Evolutionary conservation across 169 alveolate species (phyloP).

Genomic region (Ichthyophthirius multifiliis): DNA sequence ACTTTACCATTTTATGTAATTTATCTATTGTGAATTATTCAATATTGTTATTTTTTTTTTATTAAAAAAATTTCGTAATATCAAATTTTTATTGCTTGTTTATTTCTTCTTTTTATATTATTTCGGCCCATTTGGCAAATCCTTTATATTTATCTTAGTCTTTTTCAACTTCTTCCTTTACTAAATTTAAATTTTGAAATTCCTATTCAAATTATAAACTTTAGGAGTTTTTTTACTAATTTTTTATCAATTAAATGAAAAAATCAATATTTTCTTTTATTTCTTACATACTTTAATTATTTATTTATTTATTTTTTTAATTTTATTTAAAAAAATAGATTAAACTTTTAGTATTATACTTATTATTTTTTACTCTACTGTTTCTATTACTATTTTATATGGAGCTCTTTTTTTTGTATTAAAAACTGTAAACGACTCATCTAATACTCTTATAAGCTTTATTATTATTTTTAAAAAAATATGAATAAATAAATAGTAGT

Average conservation of each 20-base stretch:
- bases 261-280: neutral
- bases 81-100: neutral
- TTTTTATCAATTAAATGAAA: neutral
- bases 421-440: constrained; percentile 33
- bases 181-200: neutral
- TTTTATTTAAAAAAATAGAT: neutral
- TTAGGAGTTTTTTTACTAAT: neutral
- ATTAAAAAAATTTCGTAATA: too few relatives aligned
- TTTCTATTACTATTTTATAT: constrained; percentile 61
- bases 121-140: constrained; percentile 14
- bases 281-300: neutral
- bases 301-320: neutral
- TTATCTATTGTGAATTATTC: neutral
- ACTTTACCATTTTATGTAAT: neutral
- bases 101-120: neutral
- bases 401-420: constrained; percentile 77
- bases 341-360: too few relatives aligned
- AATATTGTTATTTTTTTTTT: neutral
- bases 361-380: constrained; percentile 51
- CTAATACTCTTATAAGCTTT: constrained; percentile 20
- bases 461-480: too few relatives aligned
- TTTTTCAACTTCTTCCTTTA: neutral
- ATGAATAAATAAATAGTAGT: too few relatives aligned
- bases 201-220: neutral
- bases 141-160: neutral